Percentiles rank a stretch among this genome's conserved stretches.
Evolutionary conservation across 352 stramenopile species (phyloP).

Genomic region (Globisporangium acanthophoron): DNA sequence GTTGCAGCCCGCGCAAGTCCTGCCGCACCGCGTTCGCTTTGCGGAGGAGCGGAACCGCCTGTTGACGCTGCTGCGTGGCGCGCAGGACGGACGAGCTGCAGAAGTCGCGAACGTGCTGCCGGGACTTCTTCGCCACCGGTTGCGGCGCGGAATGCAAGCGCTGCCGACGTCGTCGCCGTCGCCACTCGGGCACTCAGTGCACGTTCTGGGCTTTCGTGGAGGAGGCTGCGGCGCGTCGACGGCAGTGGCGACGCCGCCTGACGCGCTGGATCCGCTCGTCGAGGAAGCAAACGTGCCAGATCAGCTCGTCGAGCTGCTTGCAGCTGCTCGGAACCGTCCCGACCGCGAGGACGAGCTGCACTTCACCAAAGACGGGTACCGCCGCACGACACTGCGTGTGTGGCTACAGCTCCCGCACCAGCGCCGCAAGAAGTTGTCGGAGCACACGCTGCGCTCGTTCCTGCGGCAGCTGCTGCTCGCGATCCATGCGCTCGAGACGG

Average conservation of each 20-base stretch:
- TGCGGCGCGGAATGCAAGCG: neutral
- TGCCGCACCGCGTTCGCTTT: conserved; percentile 2
- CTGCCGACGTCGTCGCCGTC: neutral
- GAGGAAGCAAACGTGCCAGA: conserved; percentile 3
- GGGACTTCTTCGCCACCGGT: neutral
- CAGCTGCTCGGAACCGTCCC: neutral
- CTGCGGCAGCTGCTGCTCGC: conserved; percentile 57
- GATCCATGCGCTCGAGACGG: conserved; percentile 44
- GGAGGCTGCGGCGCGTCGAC: neutral
- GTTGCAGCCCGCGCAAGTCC: neutral
- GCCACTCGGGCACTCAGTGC: conserved; percentile 2
- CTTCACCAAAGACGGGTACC: conserved; percentile 20
- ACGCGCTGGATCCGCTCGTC: neutral
- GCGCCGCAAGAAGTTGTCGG: conserved; percentile 20
- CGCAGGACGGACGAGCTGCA: neutral
- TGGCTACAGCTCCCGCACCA: conserved; percentile 31
- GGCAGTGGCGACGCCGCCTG: neutral
- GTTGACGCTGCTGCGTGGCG: conserved; percentile 2
- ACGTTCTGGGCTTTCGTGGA: conserved; percentile 3
- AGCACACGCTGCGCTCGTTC: conserved; percentile 42
- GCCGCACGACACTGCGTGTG: conserved; percentile 24
- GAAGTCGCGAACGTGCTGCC: neutral
- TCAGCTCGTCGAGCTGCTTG: conserved; percentile 7
- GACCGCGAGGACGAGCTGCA: conserved; percentile 10
- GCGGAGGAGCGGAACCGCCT: conserved; percentile 17